Conservation (phyloP, 169 alveolate species). For the Cryptosporidium ryanae region DNA sequence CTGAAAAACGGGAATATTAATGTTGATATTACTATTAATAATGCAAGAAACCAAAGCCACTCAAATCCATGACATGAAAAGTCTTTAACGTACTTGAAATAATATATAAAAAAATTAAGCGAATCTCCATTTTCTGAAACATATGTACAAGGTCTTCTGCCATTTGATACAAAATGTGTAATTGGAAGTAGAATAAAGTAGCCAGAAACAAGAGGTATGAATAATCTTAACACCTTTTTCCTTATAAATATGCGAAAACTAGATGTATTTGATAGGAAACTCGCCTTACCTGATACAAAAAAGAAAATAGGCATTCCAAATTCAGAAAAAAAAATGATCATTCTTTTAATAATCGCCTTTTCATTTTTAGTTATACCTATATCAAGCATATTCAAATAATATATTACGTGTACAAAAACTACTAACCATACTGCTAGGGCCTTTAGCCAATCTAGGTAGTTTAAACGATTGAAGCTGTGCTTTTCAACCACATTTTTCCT, state of each 20-base stretch:
- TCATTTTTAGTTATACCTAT: constrained; percentile 44
- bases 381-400: constrained; percentile 24
- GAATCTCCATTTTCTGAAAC: constrained; percentile 1
- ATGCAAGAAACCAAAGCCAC: constrained; percentile 67
- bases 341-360: constrained; percentile 12
- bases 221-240: constrained; percentile 35
- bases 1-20: constrained; percentile 40
- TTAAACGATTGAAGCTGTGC: constrained; percentile 6
- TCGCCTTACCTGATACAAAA: constrained; percentile 60
- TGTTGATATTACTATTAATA: constrained; percentile 16
- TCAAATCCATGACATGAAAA: constrained; percentile 73
- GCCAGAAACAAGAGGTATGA: constrained; percentile 40
- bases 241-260: constrained; percentile 8
- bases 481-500: constrained; percentile 6
- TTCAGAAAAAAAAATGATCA: constrained; percentile 58
- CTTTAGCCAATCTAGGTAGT: constrained; percentile 73
- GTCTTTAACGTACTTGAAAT: constrained; percentile 25
- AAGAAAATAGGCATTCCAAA: constrained; percentile 74
- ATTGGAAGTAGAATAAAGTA: constrained; percentile 57
- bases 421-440: constrained; percentile 71
- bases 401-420: constrained; percentile 59
- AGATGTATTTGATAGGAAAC: constrained; percentile 28
- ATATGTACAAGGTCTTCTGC: constrained; percentile 68
- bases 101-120: not conserved
- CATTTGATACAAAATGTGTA: constrained; percentile 58